These are phyloP conservation scores for Pseudogymnoascus sp. DNA, from an alignment of 2,329 filamentous ascomycete species.

Conservation along the genomic window DNA sequence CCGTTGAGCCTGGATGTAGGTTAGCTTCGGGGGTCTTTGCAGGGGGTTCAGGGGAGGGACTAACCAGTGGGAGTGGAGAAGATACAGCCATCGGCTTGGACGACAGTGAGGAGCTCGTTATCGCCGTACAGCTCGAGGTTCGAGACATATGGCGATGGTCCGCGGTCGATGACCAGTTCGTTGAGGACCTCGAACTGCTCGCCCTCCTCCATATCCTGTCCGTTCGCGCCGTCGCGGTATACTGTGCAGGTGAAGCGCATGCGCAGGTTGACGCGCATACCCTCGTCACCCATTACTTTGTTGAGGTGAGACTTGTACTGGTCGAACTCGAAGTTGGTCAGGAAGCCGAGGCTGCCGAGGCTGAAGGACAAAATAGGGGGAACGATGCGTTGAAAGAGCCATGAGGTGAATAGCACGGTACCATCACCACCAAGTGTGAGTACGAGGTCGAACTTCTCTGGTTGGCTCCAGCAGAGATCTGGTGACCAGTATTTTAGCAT, in stretches of 20 bases:
- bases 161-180: constrained; percentile 95
- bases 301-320: constrained; percentile 82
- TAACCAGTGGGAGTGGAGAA: constrained; percentile 88
- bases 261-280: constrained; percentile 94
- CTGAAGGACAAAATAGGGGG: constrained; percentile 81
- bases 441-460: constrained; percentile 93
- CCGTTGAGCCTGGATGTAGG: constrained; percentile 59
- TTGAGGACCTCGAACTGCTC: constrained; percentile 98
- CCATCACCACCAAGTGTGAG: constrained; percentile 81
- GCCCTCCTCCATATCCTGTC: constrained; percentile 70
- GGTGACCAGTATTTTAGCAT: constrained; percentile 97
- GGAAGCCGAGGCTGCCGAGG: constrained; percentile 77
- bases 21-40: background rate
- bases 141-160: constrained; percentile 92
- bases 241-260: constrained; percentile 99
- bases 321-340: constrained; percentile 82
- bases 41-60: constrained; percentile 14
- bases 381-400: constrained; percentile 86
- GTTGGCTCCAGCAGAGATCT: constrained; percentile 86
- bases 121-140: constrained; percentile 95
- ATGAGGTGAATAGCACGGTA: constrained; percentile 81
- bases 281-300: constrained; percentile 84
- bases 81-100: constrained; percentile 95
- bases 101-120: constrained; percentile 86
- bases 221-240: constrained; percentile 62